Percentiles rank a stretch among this genome's conserved stretches.
Evolutionary conservation across 2,329 filamentous ascomycete species (phyloP).

Genomic region (Botryotinia globosa): DNA sequence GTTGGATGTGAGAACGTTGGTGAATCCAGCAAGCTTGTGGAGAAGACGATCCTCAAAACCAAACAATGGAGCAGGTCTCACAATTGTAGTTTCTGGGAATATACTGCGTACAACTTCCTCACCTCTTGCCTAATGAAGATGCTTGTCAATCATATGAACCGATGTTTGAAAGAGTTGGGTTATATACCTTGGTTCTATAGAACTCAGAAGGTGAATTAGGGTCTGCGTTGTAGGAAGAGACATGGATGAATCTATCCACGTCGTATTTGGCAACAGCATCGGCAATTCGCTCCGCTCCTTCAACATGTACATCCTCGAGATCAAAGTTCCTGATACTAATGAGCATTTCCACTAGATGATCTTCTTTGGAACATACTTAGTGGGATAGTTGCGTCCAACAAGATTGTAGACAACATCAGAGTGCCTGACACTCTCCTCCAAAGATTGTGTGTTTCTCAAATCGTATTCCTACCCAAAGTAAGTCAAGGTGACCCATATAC

Average conservation of each 20-base stretch:
- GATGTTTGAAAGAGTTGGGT: neutral
- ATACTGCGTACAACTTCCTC: constrained; percentile 83
- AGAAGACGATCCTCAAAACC: constrained; percentile 93
- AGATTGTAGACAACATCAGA: constrained; percentile 98
- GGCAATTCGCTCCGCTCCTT: constrained; percentile 86
- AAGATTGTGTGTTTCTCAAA: constrained; percentile 87
- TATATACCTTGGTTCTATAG: constrained; percentile 74
- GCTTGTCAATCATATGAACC: neutral
- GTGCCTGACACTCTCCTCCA: constrained; percentile 94
- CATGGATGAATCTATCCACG: constrained; percentile 91
- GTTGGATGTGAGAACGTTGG: constrained; percentile 86
- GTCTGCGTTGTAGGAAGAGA: constrained; percentile 91
- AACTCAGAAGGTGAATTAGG: constrained; percentile 80
- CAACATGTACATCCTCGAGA: constrained; percentile 87
- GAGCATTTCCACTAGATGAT: constrained; percentile 31
- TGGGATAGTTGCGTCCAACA: constrained; percentile 89
- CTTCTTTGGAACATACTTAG: constrained; percentile 62
- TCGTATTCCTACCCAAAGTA: constrained; percentile 72
- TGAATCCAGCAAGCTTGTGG: constrained; percentile 74
- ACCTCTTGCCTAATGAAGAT: constrained; percentile 58
- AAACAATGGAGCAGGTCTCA: constrained; percentile 89
- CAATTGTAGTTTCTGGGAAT: constrained; percentile 96
- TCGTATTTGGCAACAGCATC: constrained; percentile 98
- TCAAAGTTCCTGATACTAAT: constrained; percentile 75
- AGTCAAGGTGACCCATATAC: constrained; percentile 8